Evolutionary conservation across 192 early-diverging fungal genomes (phyloP).

Genomic region (Paraglomus brasilianum): DNA sequence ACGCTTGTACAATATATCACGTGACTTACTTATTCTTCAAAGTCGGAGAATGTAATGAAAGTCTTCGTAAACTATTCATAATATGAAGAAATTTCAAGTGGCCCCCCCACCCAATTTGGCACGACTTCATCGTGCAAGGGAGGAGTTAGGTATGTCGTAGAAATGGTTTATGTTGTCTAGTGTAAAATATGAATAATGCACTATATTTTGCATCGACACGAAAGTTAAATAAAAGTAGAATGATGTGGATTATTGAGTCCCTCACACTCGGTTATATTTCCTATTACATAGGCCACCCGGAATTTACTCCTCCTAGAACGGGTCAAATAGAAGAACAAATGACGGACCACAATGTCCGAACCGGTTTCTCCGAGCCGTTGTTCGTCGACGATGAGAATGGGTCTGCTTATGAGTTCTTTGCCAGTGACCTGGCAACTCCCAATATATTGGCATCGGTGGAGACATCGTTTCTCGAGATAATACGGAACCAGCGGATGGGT

Average conservation of each 20-base stretch:
- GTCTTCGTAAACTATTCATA: too few species aligned
- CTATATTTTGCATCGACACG: not conserved
- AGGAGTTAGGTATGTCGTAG: not conserved
- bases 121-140: not conserved
- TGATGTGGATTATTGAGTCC: not conserved
- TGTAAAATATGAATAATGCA: not conserved
- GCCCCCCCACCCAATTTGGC: not conserved
- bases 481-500: constrained; percentile 32
- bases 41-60: too few species aligned
- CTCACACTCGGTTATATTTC: not conserved
- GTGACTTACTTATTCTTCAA: too few species aligned
- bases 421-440: constrained; percentile 47
- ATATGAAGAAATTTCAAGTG: not conserved
- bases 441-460: constrained; percentile 49
- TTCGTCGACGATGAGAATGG: constrained; percentile 51
- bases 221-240: not conserved
- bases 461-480: constrained; percentile 46
- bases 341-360: constrained; percentile 57
- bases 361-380: constrained; percentile 51
- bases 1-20: too few species aligned
- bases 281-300: constrained; percentile 35
- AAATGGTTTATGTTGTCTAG: not conserved
- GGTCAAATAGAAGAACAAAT: constrained; percentile 45
- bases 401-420: constrained; percentile 54
- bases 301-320: constrained; percentile 48